Base-by-base conservation (phyloP, 495 filamentous ascomycete genomes). In the Collariella sp. region DNA sequence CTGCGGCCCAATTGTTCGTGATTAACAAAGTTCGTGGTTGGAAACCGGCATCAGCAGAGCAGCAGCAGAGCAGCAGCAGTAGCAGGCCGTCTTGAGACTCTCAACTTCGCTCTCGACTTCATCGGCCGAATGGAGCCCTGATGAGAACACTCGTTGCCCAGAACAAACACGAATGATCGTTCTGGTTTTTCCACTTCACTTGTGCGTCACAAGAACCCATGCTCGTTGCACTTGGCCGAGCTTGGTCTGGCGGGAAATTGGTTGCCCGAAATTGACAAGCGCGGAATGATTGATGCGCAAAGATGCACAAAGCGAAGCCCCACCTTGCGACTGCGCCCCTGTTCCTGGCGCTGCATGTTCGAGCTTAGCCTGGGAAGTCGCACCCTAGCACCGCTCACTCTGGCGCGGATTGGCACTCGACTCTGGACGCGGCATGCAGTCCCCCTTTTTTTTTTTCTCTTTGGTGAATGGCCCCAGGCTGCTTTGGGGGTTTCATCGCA, bases 261-360 rank as follows among this genome's bases (percentile, higher is more conserved):
- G 57, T 48, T 62, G 31, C 60, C 62, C 55, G 42, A 62, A 56
- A 46, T 1, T 11, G 60, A 57, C 43, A 59, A 63, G 63, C 57
- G 60, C 41, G 2, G 44, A 47, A 51, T 24, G 29, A 39, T 47
- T 55, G 13, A 20, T 15, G 20, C 10, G 44, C 48, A 31, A 45
- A 36, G 13, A 20, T 15, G 20, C 10, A 48, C 48, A 31, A 45
- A 36, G 46, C n/a, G 10, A 24, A 9, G 1, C n/a, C 38, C 22
- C 26, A 38, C 35, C 35, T 12, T 38, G 35, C 11, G 35, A 38
- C 35, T 38, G 15, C 35, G 35, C 35, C 10, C 48, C 44, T 49
- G 53, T 56, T 56, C 16, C 36, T 39, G 36, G 12, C 16, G 12
- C 36, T 39, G 36, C 36, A 39, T 18, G 5, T 18, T 4, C 3